Conservation (phyloP, 1,139 yeast genomes). For the Nakaseomyces sp. region DNA sequence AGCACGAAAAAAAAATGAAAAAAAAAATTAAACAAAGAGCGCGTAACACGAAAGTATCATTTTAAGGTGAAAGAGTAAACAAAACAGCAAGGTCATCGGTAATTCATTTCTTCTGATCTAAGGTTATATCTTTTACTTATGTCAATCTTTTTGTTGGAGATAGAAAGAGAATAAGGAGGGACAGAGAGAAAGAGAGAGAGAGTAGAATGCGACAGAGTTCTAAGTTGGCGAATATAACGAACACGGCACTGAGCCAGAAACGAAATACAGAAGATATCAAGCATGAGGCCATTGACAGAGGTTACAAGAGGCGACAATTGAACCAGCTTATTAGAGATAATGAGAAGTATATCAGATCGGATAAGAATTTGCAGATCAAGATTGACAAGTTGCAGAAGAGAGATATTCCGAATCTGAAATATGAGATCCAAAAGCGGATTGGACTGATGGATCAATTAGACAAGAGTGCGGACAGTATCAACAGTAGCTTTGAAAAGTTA, state of each 20-base stretch:
- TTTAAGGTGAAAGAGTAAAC: too few relatives aligned
- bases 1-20: too few relatives aligned
- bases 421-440: constrained; percentile 9
- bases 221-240: constrained; percentile 3
- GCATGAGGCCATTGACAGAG: background rate
- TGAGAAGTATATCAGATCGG: constrained; percentile 1
- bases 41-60: too few relatives aligned
- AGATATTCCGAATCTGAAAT: constrained; percentile 6
- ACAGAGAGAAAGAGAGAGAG: too few relatives aligned
- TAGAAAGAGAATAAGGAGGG: too few relatives aligned
- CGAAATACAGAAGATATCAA: background rate
- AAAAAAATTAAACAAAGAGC: too few relatives aligned
- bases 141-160: too few relatives aligned
- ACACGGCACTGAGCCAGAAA: background rate
- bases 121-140: too few relatives aligned
- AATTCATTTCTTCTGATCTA: too few relatives aligned
- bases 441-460: constrained; percentile 2
- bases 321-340: constrained; percentile 3
- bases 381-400: constrained; percentile 12
- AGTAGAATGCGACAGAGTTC: background rate
- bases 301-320: background rate
- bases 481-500: background rate
- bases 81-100: too few relatives aligned
- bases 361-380: constrained; percentile 1
- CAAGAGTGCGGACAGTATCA: background rate